A percentile compares a stretch with the other conserved stretches of the same genome.
Conservation (phyloP, 2,329 filamentous ascomycete species). For the Fusarium buxicola region DNA sequence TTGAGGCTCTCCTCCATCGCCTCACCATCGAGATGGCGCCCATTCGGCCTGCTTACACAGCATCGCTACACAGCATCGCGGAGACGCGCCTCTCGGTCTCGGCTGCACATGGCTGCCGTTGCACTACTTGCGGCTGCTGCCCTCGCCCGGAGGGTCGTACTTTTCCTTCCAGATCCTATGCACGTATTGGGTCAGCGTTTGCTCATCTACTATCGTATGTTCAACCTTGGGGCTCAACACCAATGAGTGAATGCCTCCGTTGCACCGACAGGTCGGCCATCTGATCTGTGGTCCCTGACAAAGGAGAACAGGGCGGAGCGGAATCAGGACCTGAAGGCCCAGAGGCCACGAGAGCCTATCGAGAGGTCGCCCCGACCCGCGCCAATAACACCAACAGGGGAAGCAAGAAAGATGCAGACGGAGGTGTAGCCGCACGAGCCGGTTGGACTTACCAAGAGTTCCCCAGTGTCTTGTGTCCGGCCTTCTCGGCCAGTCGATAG, state of each 20-base stretch:
- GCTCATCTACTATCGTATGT: conserved; percentile 11
- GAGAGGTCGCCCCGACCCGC: conserved; percentile 18
- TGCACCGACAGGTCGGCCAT: conserved; percentile 5
- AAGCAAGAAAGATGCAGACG: conserved; percentile 22
- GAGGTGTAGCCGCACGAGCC: conserved; percentile 33
- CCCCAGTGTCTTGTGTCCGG: conserved; percentile 88
- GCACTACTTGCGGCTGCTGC: conserved; percentile 55
- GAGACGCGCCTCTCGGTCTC: conserved; percentile 17
- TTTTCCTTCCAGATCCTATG: conserved; percentile 98
- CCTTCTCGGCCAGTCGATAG: conserved; percentile 89
- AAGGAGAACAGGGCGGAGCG: conserved; percentile 7
- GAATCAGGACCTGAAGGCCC: background rate
- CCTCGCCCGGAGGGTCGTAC: conserved; percentile 69
- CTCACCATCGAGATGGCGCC: background rate
- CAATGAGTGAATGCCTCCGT: conserved; percentile 19
- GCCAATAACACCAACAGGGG: conserved; percentile 25
- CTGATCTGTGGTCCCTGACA: conserved; percentile 21
- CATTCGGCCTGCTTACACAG: conserved; percentile 11
- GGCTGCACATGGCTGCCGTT: conserved; percentile 26
- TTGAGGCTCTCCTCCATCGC: conserved; percentile 2
- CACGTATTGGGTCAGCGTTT: conserved; percentile 33
- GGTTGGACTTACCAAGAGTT: conserved; percentile 85
- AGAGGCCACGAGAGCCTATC: conserved; percentile 33
- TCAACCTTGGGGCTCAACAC: conserved; percentile 15
- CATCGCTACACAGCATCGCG: conserved; percentile 18